Conservation (phyloP, 495 filamentous ascomycete species). For the Durotheca rogersii region DNA sequence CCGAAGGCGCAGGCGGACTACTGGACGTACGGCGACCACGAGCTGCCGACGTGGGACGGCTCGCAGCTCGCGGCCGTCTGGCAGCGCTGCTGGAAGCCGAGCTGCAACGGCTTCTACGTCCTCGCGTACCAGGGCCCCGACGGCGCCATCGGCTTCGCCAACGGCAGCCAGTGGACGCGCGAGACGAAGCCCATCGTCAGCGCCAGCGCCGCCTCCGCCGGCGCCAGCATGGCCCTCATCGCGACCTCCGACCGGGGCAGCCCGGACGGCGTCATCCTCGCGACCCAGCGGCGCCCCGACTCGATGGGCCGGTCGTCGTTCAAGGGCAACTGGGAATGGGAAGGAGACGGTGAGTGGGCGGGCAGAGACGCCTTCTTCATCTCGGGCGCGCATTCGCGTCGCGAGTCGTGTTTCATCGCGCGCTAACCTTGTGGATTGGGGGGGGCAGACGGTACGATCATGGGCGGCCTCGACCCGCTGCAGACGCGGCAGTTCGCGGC, state of each 20-base stretch:
- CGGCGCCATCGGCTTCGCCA: slow-evolving; percentile 16
- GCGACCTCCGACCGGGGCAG: slow-evolving; percentile 8
- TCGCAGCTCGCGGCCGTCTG: slow-evolving; percentile 15
- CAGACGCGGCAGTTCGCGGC: slow-evolving; percentile 22
- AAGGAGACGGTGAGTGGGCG: slow-evolving; percentile 18
- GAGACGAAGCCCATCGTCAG: slow-evolving; percentile 5
- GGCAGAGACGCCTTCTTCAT: no score
- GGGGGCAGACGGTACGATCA: slow-evolving; percentile 27
- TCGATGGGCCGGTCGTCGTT: slow-evolving; percentile 19
- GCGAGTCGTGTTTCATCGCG: no score
- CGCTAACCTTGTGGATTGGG: no score
- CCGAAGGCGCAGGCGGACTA: slow-evolving; percentile 9
- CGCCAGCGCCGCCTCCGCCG: slow-evolving; percentile 10
- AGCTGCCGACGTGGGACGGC: slow-evolving; percentile 14
- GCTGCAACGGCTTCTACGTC: slow-evolving; percentile 9
- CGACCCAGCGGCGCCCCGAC: slow-evolving; percentile 15
- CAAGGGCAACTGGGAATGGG: slow-evolving; percentile 15
- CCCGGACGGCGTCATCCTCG: slow-evolving; percentile 19
- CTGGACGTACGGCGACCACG: slow-evolving; percentile 10
- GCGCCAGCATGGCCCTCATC: slow-evolving; percentile 15
- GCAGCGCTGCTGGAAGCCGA: slow-evolving; percentile 15
- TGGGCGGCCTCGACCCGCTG: slow-evolving; percentile 13
- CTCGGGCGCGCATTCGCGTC: no score
- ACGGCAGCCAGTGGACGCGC: slow-evolving; percentile 16
- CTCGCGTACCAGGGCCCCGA: slow-evolving; percentile 18